These are phyloP conservation scores for Rhodofomes roseus DNA, from an alignment of 1,284 basidiomycete species.

Conservation along the genomic window DNA sequence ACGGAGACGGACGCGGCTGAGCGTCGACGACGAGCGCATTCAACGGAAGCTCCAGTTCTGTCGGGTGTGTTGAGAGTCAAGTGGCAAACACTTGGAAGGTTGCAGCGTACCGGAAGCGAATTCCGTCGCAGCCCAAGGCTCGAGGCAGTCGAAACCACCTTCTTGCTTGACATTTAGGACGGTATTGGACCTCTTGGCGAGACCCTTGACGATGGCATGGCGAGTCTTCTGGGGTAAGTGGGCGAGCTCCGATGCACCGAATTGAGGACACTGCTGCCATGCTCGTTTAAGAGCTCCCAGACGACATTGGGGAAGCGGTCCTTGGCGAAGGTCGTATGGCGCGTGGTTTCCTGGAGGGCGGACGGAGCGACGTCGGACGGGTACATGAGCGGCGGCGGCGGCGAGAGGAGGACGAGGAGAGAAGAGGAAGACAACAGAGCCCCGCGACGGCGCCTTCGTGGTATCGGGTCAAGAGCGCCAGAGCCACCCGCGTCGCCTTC, in stretches of 20 bases:
- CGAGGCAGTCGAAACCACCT: conserved; percentile 78
- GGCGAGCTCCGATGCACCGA: conserved; percentile 80
- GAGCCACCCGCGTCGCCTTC: not conserved
- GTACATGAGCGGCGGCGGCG: too few relatives aligned
- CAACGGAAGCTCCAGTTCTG: too few relatives aligned
- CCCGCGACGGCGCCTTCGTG: too few relatives aligned
- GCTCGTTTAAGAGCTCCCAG: conserved; percentile 70
- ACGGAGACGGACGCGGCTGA: too few relatives aligned
- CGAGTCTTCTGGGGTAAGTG: conserved; percentile 62
- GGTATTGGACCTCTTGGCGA: conserved; percentile 59
- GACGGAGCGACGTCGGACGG: conserved; percentile 37
- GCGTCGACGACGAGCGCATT: too few relatives aligned
- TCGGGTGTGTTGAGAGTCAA: too few relatives aligned
- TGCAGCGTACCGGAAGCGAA: conserved; percentile 76
- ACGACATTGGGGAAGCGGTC: conserved; percentile 91
- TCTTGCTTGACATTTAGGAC: conserved; percentile 75
- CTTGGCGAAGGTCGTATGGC: conserved; percentile 70
- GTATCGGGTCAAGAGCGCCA: conserved; percentile 8
- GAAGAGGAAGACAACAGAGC: too few relatives aligned
- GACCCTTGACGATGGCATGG: conserved; percentile 64
- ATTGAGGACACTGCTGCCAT: conserved; percentile 40
- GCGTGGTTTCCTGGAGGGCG: conserved; percentile 58
- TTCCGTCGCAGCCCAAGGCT: conserved; percentile 86
- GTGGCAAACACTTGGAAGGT: too few relatives aligned
- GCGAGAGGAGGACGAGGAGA: not conserved